Conservation (phyloP, 495 filamentous ascomycete genomes). For the Durotheca rogersii region DNA sequence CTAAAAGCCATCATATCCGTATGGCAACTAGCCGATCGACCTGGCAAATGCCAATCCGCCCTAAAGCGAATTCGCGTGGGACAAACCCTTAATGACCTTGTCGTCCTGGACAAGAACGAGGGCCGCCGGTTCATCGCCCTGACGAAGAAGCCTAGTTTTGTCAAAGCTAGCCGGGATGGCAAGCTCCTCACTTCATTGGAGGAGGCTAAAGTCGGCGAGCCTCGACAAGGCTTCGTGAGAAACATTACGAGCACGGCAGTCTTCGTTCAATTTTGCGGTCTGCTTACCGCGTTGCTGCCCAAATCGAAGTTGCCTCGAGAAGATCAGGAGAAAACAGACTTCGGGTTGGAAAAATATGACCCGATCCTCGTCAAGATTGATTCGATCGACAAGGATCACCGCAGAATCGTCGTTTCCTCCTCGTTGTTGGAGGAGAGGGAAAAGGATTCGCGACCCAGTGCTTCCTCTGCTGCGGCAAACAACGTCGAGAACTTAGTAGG, state of each 20-base stretch:
- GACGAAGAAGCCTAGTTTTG: slow-evolving; percentile 75
- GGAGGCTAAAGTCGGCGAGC: slow-evolving; percentile 65
- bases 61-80: slow-evolving; percentile 79
- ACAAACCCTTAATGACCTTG: slow-evolving; percentile 77
- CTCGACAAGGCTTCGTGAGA: slow-evolving; percentile 77
- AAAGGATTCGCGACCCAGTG: slow-evolving; percentile 28
- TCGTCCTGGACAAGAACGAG: slow-evolving; percentile 77
- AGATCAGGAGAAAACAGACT: slow-evolving; percentile 63
- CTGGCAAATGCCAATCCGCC: slow-evolving; percentile 68
- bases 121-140: slow-evolving; percentile 69
- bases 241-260: slow-evolving; percentile 75
- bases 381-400: slow-evolving; percentile 59
- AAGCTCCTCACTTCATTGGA: slow-evolving; percentile 65
- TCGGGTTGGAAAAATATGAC: slow-evolving; percentile 72
- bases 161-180: slow-evolving; percentile 68
- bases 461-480: slow-evolving; percentile 21
- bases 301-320: slow-evolving; percentile 73
- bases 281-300: slow-evolving; percentile 72
- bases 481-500: slow-evolving; percentile 69
- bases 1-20: slow-evolving; percentile 73
- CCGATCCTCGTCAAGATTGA: slow-evolving; percentile 68
- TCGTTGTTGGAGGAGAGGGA: slow-evolving; percentile 28
- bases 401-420: slow-evolving; percentile 43
- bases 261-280: slow-evolving; percentile 81
- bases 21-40: slow-evolving; percentile 78